A percentile compares a stretch with the other conserved stretches of the same genome.
These are phyloP conservation scores for Obelidium mucronatum DNA, from an alignment of 192 early-diverging fungal genomes.

Conservation along the genomic window DNA sequence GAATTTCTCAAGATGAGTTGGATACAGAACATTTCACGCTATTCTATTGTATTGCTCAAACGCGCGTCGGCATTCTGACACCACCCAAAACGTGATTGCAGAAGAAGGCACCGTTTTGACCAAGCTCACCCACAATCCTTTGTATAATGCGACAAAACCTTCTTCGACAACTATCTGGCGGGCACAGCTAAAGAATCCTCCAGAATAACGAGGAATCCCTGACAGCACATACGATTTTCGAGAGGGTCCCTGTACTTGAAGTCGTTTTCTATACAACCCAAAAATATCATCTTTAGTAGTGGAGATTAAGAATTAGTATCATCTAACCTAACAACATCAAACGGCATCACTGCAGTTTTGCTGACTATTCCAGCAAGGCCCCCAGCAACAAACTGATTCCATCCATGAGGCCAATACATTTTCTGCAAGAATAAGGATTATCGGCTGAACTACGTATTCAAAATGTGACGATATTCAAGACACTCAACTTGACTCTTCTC, in stretches of 20 bases:
- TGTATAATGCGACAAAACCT: conserved; percentile 85
- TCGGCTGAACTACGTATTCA: not conserved
- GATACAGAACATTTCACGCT: too few relatives aligned
- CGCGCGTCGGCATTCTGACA: conserved; percentile 23
- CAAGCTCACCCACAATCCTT: conserved; percentile 83
- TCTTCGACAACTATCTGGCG: conserved; percentile 74
- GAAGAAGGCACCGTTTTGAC: conserved; percentile 87
- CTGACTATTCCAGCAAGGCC: conserved; percentile 80
- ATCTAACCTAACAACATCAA: conserved; percentile 80
- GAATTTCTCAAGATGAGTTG: too few relatives aligned
- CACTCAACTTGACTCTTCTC: not conserved
- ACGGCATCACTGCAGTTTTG: conserved; percentile 88
- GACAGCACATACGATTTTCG: conserved; percentile 67
- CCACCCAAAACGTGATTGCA: conserved; percentile 88
- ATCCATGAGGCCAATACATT: conserved; percentile 11
- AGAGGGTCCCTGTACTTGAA: conserved; percentile 77
- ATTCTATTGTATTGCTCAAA: not conserved
- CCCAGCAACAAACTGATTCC: conserved; percentile 78
- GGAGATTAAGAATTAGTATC: not conserved
- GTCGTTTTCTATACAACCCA: conserved; percentile 47
- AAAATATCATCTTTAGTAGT: not conserved
- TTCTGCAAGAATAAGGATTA: not conserved
- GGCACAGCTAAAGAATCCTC: conserved; percentile 64
- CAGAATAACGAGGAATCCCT: conserved; percentile 70
- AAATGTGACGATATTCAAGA: not conserved